Percentiles rank a stretch among this genome's conserved stretches.
phyloP scores from a whole-genome alignment of 768 basidiomycete genomes.

The Serendipita sp. region DNA sequence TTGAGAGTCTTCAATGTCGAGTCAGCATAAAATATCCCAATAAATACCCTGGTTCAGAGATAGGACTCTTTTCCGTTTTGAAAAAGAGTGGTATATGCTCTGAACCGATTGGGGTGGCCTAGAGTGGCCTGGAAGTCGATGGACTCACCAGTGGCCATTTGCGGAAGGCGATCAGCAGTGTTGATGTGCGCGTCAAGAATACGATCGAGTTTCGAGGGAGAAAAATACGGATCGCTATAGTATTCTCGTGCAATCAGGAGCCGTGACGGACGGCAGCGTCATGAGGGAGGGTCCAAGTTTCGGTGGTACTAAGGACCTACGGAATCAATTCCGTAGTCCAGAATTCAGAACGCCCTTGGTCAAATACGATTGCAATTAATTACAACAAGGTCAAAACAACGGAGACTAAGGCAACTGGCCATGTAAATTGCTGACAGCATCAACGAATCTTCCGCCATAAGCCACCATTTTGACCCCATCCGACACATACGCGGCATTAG shows the following conservation, averaged over 20 bases:
- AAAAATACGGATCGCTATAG: background rate
- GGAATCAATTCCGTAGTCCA: no score
- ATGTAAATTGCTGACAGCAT: no score
- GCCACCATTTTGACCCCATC: no score
- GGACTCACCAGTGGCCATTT: slow-evolving; percentile 4
- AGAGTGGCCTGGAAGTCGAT: background rate
- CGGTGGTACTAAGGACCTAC: background rate
- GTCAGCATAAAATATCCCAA: background rate
- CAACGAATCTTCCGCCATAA: no score
- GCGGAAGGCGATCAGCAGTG: background rate
- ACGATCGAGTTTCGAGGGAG: background rate
- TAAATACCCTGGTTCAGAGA: background rate
- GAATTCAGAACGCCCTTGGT: no score
- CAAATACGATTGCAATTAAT: no score
- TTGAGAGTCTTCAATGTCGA: background rate
- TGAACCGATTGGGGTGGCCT: background rate
- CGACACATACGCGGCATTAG: no score
- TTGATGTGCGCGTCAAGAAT: background rate
- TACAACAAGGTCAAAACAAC: no score
- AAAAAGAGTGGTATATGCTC: background rate
- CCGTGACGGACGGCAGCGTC: background rate
- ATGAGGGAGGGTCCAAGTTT: background rate
- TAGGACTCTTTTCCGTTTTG: background rate
- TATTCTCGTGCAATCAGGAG: background rate
- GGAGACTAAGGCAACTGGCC: no score